Percentiles rank a stretch among this genome's conserved stretches.
These are phyloP conservation scores for Lenwebbia sp. DNA, from an alignment of 345 rosid genomes.

Conservation along the genomic window DNA sequence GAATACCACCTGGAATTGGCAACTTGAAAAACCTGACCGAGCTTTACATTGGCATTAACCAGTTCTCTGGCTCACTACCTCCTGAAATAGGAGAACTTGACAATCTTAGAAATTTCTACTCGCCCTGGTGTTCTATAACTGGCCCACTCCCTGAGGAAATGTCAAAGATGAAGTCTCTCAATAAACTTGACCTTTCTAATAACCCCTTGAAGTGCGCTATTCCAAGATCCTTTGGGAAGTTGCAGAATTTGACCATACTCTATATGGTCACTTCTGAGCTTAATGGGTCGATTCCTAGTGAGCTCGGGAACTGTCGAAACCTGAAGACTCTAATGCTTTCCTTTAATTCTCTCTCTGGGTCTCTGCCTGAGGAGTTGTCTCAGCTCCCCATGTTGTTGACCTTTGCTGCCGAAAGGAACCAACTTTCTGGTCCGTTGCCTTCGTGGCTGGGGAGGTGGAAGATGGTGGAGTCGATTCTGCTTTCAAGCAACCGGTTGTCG, in stretches of 20 bases:
- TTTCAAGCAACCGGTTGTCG: constrained; percentile 41
- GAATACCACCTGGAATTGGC: constrained; percentile 51
- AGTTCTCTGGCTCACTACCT: constrained; percentile 59
- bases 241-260: constrained; percentile 36
- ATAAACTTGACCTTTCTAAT: constrained; percentile 65
- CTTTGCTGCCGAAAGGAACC: constrained; percentile 67
- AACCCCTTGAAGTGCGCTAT: constrained; percentile 67
- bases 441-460: constrained; percentile 72
- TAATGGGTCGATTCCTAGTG: constrained; percentile 58
- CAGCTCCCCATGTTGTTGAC: constrained; percentile 37
- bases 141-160: constrained; percentile 74
- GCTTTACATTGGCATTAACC: constrained; percentile 65
- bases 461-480: constrained; percentile 44
- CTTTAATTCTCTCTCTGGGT: constrained; percentile 59
- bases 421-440: constrained; percentile 60
- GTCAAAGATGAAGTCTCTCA: constrained; percentile 27
- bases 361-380: constrained; percentile 56
- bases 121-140: constrained; percentile 43
- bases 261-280: constrained; percentile 51
- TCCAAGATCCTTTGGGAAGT: constrained; percentile 45
- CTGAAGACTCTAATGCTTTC: constrained; percentile 60
- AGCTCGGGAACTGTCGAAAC: constrained; percentile 55
- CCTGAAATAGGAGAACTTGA: constrained; percentile 57
- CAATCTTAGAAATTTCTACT: constrained; percentile 34
- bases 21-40: constrained; percentile 40